Base-by-base conservation (phyloP, 176 grass and related monocot species). In the Triticum urartu region DNA sequence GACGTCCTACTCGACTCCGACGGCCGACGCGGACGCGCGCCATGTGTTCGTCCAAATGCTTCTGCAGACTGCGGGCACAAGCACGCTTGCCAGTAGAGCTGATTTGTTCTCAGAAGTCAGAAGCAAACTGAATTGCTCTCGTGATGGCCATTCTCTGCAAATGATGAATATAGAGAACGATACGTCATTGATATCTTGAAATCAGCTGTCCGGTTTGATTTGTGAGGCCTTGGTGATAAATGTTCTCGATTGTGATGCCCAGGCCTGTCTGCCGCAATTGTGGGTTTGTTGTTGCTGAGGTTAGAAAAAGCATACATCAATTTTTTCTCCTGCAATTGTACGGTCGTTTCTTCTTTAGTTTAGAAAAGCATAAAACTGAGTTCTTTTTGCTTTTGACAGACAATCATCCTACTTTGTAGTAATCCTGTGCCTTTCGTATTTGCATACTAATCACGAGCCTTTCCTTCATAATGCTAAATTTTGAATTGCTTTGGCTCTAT, bases 1-100 rank as follows among this genome's bases (percentile, higher is more conserved):
- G 20, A 11, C 72, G 28, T 12, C 28, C 20, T 77, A 26, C 15
- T n/a, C 13, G 40, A 6, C 28, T 5, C 71, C 5, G 21, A 22
- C 45, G 10, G 25, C 71, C 5, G 21, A 22, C 45, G 10, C 35
- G 1, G 18, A 34, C 12, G 73, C 86, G 5, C 63, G 25, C 20
- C 48, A 68, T 42, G 48, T 83, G 80, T 83, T 83, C 36, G 86
- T 13, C 63, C 24, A 69, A 68, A 88, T 83, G 80, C 80, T 60
- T 30, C 17, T 75, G 7, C n/a, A 83, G 24, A 24, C 17, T 52
- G 7, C n/a, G 67, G 24, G 34, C 2, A 1, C 32, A 43, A 14
- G 28, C 64, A 17, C 7, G 5, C 62, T 5, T 1, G 21, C 20
- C 3, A 3, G 13, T 32, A 3, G 9, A 64, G 24, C 13, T 77